Base-by-base conservation (phyloP, 1,284 basidiomycete genomes). In the Clitocybe nebularis region DNA sequence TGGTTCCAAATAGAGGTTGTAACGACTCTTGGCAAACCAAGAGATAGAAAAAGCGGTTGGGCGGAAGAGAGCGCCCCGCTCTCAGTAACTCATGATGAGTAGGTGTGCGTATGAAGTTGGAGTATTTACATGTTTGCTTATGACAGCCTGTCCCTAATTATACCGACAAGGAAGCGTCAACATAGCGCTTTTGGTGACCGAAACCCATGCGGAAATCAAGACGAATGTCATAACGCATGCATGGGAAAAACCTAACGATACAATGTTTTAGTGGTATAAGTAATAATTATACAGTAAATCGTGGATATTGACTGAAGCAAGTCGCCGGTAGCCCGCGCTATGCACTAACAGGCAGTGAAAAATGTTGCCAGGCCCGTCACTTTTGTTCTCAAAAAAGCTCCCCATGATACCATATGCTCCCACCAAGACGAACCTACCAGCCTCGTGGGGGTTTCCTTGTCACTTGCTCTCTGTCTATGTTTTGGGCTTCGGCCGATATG, bases 1-100 rank as follows among this genome's bases (percentile, higher is more conserved):
- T 17, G 4, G 29, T 32, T 3, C 6, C 29, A 32, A 32, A 32
- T 23, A 22, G 25, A 44, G 39, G 44, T 32, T 32, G 30, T 25
- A 42, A 41, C 45, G 44, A 32, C 36, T 44, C 50, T 49, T 53
- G 42, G 37, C 43, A 32, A 45, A 26, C 44, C 38, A 46, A 47
- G 38, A 44, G 39, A 25, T 24, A 46, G 45, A 24, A 48, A 30
- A 16, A 26, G n/a, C 23, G 24, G 19, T 26, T 41, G 41, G 19
- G 13, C 44, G 30, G 45, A 46, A 48, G 28, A 41, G 50, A 56
- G 58, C 60, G 58, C 55, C 57, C 55, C 52, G 56, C 57, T 59
- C 57, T 65, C 60, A 66, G 52, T 60, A 48, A 56, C 50, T 59
- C 64, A 66, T 64, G 35, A 50, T 48, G 35, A 20, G n/a, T 36